Base-by-base conservation (phyloP, 2,329 filamentous ascomycete genomes). In the Nemania sp. region DNA sequence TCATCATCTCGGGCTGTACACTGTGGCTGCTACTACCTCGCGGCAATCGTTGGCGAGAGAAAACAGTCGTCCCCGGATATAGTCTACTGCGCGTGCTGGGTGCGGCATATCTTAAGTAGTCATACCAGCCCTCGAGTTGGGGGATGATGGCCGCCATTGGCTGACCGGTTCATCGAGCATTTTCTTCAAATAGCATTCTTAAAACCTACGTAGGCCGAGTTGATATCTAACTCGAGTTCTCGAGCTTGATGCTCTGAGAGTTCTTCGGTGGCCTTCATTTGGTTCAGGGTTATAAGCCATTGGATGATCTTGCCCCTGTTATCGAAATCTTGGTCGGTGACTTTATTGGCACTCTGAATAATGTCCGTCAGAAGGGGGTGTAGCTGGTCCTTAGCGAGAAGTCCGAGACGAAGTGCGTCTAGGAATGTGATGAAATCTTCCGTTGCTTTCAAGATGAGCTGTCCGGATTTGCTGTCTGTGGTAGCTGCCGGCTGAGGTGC, bases 381-480 rank as follows among this genome's bases (percentile, higher is more conserved):
- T n/a, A 99, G 81, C 65, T 95, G 92, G 75, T 98, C 94, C 73
- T 99, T 99, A 49, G 94, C 94, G 11, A 96, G 82, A 71, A 98
- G 87, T 46, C 94, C 93, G 56, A 99, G 86, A 73, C 93, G 93
- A 69, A 99, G 84, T 15, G 95, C 96, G 73, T 99, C 95, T 54
- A 99, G 85, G 73, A 99, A 94, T 0, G 95, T 99, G 76, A 99
- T 99, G 75, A 99, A 99, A 75, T 97, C 96, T 76, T 99, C 93
- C 0, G 94, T 98, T 1, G 95, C 95, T 65, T 94, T 89, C 43
- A 96, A 80, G 60, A 98, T 96, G 37, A 97, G 76, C 2, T 86
- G 80, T 10, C 86, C 85, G 64, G 82, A 84, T 37, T 81, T 82
- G 69, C 79, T 76, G 57, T 73, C 79, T 48, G 75, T 71, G 12